Base-by-base conservation (phyloP, 129 eudicot species). In the Oenanthe sinensis region DNA sequence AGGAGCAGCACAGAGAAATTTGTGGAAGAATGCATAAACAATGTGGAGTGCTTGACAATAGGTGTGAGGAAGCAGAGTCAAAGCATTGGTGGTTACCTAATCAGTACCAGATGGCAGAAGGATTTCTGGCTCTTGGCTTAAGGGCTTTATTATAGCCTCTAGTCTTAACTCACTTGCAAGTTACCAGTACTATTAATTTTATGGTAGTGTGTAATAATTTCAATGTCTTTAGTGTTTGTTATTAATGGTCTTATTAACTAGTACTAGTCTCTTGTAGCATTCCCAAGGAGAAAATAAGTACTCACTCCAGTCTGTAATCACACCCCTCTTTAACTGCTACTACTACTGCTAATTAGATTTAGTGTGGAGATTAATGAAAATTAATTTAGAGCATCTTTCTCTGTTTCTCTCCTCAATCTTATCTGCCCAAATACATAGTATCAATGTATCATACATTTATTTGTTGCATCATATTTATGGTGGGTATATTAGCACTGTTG, bases 91-190 rank as follows among this genome's bases (percentile, higher is more conserved):
- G 98, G 98, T 14, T 95, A 90, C 86, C 98, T 95, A 20, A 91
- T 95, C 82, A 95, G 96, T 93, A 94, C 98, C 19, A 86, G 93
- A 83, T 94, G 98, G 98, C 97, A 88, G 82, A 91, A 89, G 87
- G 92, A 94, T 79, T 94, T 93, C 88, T 93, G 97, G 98, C 93
- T 93, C 50, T 87, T 93, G 83, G 98, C 98, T 80, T 90, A 77
- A 71, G 44, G 39, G 15, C 26, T 24, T 60, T 55, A 22, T 37
- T 14, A 46, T 39, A 70, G 52, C 77, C 43, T 68, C 42, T 13
- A 28, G 11, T 55, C 65, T 22, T 55, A 55, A 22, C 65, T 55
- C 65, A 22, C 65, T 58, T 58, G 1, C 65, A 28, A 58, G 13
- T 58, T 58, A 58, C 8, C 30, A 39, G 15, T 20, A 10, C 3